Base-by-base conservation (phyloP, 2,329 filamentous ascomycete species). In the Cladosporium sp. region DNA sequence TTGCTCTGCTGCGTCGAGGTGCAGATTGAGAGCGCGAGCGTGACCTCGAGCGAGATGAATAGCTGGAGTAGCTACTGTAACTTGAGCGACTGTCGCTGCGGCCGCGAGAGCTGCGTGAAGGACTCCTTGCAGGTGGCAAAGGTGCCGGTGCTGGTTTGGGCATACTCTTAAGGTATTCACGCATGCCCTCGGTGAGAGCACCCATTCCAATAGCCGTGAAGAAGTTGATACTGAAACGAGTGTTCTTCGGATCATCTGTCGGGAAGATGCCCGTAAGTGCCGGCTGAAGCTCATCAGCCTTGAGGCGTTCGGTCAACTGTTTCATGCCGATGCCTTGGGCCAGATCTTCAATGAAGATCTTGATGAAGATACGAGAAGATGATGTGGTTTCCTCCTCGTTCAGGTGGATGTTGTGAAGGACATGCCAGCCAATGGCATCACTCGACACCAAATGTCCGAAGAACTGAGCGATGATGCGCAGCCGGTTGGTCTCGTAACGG, bases 171-270 rank as follows among this genome's bases (percentile, higher is more conserved):
- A 99, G 84, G 75, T 90, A 88, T 74, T 96, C 92, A 77, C 95
- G 89, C 92, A 97, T 96, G 70, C 93, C 91, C 76, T 99, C 95
- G 1, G 95, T 99, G 67, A 99, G 85, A 26, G 87, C 88, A 76
- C 95, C 95, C 91, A 99, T 96, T 66, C 93, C 93, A 73, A 99
- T 96, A 73, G 93, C 95, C 11, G 95, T 99, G 78, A 99, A 98
- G 84, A 97, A 99, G 80, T 99, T 99, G 88, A 99, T 97, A 59
- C 93, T 92, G 83, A 99, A 99, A 63, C 94, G 89, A 46, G 93
- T 93, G 79, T 97, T 95, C 75, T 91, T 89, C 26, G 93, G 88
- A 73, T 93, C 92, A 76, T 98, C 93, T 67, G 84, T 89, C 0
- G 95, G 95, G 83, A 99, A 98, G 51, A 99, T 82, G 32, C 94